phyloP scores from a whole-genome alignment of 2,329 filamentous ascomycete species.

The Nothophoma quercina region DNA sequence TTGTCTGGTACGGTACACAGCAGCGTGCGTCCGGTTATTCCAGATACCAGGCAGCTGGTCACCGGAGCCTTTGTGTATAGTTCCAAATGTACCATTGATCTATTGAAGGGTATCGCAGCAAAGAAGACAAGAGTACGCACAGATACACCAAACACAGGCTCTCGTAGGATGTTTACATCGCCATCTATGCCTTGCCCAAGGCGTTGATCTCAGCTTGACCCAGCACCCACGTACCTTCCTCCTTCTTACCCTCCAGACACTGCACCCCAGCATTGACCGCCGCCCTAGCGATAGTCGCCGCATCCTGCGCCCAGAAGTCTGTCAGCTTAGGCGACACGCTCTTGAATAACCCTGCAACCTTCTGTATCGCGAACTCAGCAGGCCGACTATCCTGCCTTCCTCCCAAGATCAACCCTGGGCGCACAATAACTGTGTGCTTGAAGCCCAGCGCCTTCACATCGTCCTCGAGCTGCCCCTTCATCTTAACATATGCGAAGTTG shows the following conservation, averaged over 20 bases:
- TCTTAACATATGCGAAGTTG: slow-evolving; percentile 66
- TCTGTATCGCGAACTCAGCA: slow-evolving; percentile 64
- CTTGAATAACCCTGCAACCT: slow-evolving; percentile 64
- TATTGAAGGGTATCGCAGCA: slow-evolving; percentile 7
- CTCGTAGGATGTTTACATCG: too few relatives aligned
- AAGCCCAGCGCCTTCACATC: slow-evolving; percentile 75
- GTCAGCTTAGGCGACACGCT: slow-evolving; percentile 55
- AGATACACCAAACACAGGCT: background rate
- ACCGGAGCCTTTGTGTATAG: background rate
- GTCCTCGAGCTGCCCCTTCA: slow-evolving; percentile 91
- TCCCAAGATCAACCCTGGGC: slow-evolving; percentile 80
- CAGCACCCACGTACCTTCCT: slow-evolving; percentile 68
- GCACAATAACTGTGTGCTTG: slow-evolving; percentile 75
- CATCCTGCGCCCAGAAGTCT: slow-evolving; percentile 77
- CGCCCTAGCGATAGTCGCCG: slow-evolving; percentile 64
- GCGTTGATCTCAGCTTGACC: slow-evolving; percentile 69
- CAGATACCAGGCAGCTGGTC: background rate
- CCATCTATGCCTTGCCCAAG: slow-evolving; percentile 59
- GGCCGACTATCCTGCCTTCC: slow-evolving; percentile 68
- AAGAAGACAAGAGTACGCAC: background rate
- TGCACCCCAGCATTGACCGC: slow-evolving; percentile 17
- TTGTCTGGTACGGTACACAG: background rate
- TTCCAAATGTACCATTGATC: background rate
- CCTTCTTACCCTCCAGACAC: slow-evolving; percentile 50
- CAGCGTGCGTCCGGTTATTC: background rate